These are phyloP conservation scores for Eimeria tenella DNA, from an alignment of 169 alveolate genomes.

Conservation along the genomic window DNA sequence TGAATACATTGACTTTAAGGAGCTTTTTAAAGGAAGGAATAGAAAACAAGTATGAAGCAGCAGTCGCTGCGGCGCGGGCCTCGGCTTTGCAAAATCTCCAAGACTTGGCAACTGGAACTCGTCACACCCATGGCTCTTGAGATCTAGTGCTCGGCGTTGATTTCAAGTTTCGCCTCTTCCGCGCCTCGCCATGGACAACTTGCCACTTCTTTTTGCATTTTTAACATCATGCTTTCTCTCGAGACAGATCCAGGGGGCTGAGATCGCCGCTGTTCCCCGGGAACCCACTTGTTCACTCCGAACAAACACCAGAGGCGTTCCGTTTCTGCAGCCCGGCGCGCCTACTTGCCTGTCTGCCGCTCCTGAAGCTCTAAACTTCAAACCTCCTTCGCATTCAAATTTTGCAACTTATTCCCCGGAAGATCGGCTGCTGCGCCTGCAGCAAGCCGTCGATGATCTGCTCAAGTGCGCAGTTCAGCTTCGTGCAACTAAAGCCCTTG, in stretches of 20 bases:
- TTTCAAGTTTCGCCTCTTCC: neutral
- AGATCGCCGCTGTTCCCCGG: neutral
- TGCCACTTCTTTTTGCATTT: neutral
- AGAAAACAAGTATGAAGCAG: neutral
- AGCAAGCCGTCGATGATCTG: conserved; percentile 20
- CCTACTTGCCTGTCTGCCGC: neutral
- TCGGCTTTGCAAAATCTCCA: too few relatives aligned
- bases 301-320: neutral
- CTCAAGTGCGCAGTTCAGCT: neutral
- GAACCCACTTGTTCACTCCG: neutral
- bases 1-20: conserved; percentile 26
- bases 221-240: neutral
- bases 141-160: neutral
- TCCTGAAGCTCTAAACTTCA: neutral
- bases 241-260: neutral
- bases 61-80: neutral
- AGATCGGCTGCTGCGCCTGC: neutral
- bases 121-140: neutral
- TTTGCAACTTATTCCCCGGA: neutral
- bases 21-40: neutral
- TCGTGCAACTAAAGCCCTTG: neutral
- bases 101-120: neutral
- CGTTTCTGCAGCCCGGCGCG: neutral
- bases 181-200: neutral
- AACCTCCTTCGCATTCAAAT: neutral